phyloP scores from a whole-genome alignment of 1,284 basidiomycete genomes.

The Phylloboletellus chloephorus region DNA sequence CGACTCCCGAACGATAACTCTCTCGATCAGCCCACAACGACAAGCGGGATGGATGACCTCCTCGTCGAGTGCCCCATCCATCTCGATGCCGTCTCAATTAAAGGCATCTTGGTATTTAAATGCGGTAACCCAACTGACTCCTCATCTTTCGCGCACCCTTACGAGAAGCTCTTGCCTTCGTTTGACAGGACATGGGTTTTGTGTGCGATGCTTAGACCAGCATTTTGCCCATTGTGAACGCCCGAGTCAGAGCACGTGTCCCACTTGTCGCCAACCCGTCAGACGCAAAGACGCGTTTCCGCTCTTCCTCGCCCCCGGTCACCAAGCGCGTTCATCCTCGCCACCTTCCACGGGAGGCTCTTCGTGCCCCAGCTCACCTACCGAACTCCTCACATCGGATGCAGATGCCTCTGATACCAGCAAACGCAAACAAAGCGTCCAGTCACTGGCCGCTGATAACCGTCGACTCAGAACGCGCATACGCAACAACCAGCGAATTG shows the following conservation, averaged over 20 bases:
- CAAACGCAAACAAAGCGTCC: too few relatives aligned
- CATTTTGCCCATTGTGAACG: conserved; percentile 18
- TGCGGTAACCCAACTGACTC: conserved; percentile 24
- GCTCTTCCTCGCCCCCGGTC: conserved; percentile 24
- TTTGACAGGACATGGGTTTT: conserved; percentile 30
- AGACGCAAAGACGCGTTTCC: conserved; percentile 25
- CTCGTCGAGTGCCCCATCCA: conserved; percentile 31
- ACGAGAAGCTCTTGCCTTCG: conserved; percentile 11
- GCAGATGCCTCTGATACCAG: too few relatives aligned
- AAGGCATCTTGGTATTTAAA: conserved; percentile 28
- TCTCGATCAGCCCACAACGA: not conserved
- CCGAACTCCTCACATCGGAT: too few relatives aligned
- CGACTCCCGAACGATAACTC: too few relatives aligned
- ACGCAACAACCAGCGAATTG: not conserved
- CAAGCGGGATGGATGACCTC: conserved; percentile 18
- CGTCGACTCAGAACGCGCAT: conserved; percentile 6
- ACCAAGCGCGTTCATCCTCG: too few relatives aligned
- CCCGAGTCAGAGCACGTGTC: conserved; percentile 14
- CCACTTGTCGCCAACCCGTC: conserved; percentile 29
- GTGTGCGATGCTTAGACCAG: conserved; percentile 24
- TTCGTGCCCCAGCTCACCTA: too few relatives aligned
- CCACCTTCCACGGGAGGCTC: too few relatives aligned
- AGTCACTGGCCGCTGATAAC: too few relatives aligned
- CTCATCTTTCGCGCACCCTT: conserved; percentile 9
- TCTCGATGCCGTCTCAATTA: conserved; percentile 26